Evolutionary conservation across 768 basidiomycete species (phyloP).

Genomic region (Pisolithus marmoratus): DNA sequence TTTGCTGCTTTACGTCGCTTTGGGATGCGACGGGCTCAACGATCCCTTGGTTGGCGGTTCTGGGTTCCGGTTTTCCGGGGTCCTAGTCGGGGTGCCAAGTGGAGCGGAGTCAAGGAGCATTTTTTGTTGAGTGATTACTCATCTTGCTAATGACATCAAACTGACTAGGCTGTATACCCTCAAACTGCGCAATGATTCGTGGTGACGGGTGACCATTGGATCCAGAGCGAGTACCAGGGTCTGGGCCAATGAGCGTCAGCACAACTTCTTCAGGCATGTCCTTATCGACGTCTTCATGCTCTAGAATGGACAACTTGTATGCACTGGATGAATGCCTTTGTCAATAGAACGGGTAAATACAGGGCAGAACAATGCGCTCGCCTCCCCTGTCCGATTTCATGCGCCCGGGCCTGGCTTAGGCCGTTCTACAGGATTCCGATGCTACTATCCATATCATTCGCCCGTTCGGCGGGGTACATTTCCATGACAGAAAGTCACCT

Average conservation of each 20-base stretch:
- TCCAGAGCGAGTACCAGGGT: conserved; percentile 37
- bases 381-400: conserved; percentile 69
- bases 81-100: no score
- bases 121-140: conserved; percentile 64
- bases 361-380: conserved; percentile 36
- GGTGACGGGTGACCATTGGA: conserved; percentile 43
- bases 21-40: no score
- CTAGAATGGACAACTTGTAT: conserved; percentile 71
- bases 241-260: conserved; percentile 66
- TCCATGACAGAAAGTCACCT: conserved; percentile 78
- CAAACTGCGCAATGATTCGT: conserved; percentile 50
- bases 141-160: conserved; percentile 68
- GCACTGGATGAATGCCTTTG: conserved; percentile 40
- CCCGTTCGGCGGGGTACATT: conserved; percentile 73
- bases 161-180: conserved; percentile 84
- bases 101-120: no score
- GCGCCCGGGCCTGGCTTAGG: conserved; percentile 65
- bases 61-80: no score
- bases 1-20: no score
- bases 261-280: conserved; percentile 67
- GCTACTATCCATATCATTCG: conserved; percentile 31
- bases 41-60: no score
- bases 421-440: conserved; percentile 43
- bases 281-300: conserved; percentile 53
- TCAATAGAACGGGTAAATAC: not conserved